Evolutionary conservation across 2,329 filamentous ascomycete genomes (phyloP), one percentile per base, ranked within the genome.

Genomic region (Aspergillus hiratsukae): DNA sequence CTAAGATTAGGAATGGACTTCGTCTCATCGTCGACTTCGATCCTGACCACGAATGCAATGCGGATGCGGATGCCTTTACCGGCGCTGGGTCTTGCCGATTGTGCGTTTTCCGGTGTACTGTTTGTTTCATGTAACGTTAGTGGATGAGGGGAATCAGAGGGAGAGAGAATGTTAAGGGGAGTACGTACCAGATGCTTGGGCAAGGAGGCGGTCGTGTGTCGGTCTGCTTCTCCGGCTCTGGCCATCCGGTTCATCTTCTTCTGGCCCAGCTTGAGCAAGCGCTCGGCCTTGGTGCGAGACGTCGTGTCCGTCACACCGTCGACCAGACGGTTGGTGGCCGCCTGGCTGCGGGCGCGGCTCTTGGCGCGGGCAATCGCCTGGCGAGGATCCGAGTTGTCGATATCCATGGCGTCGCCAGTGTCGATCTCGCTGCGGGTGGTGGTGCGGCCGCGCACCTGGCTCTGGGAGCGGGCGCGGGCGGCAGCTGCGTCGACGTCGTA

Each of bases 181-280:
- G 46, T 65, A 83, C 87, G 75, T 83, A 96, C 88, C 84, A 99
- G 81, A 79, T 97, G 94, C 80, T 96, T 99, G 61, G 87, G 85
- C 76, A 96, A 78, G 53, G 89, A 83, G 40, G 89, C 89, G 55
- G 87, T 87, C 60, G 86, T 86, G 78, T 97, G 93, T 72, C 95
- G 86, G 82, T 99, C 94, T 60, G 88, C 92, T 80, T 99, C 94
- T 81, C 94, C 94, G 31, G 31, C 31, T 35, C 82, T 95, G 90
- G 75, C 94, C 88, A 95, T 94, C 63, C 93, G 86, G 81, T 99
- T 99, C 91, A 95, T 97, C 85, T 91, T 93, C 83, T 93, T 91
- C 87, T 99, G 95, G 68, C 87, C 83, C 72, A 99, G 78, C 83
- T 96, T 97, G 72, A 86, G 83, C 72, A 95, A 80, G 69, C 88